Evolutionary conservation across 371 early-diverging fungal species (phyloP), one percentile per base, ranked within the genome.

Genomic region (Nematocida major): DNA sequence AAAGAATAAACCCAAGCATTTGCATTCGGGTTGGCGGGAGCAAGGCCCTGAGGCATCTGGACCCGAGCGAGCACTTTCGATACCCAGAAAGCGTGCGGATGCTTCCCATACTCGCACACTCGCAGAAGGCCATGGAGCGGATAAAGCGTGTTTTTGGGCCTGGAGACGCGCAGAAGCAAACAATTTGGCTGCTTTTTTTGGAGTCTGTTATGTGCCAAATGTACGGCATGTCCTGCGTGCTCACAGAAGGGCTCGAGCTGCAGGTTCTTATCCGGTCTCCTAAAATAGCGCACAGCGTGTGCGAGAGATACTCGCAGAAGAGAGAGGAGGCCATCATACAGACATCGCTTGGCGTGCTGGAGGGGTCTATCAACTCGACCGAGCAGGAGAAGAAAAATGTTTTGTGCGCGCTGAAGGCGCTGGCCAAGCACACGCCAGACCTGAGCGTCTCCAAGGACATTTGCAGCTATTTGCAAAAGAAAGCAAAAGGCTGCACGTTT

Each of bases 101-200:
- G 34, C 34, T 57, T 57, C 57, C 57, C 11, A 32, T 11, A 5
- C 11, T 57, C 30, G 36, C 30, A 34, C 22, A 20, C 22, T 15
- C 34, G 5, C 13, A 1, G 38, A 9, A 57, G 9, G 38, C 22
- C 30, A 4, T 57, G n/a, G 34, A 36, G 9, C n/a, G 11, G 34
- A 13, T 36, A 38, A 57, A 57, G 4, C 5, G 22, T 26, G 34
- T 57, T 11, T 57, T 57, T 22, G 11, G 13, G 5, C 18, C 2
- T 5, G 57, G 18, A 7, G 34, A 57, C 18, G 9, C 28, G 18
- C 18, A 57, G 26, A 57, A 34, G 26, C 30, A 38, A 57, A 34
- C 22, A n/a, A 57, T 54, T 22, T 69, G 32, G 42, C 28, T 39
- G 0, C 43, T 69, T n/a, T 69, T 69, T 61, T n/a, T 69, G 15